These are phyloP conservation scores for Cryptococcus sp. DNA, from an alignment of 1,284 basidiomycete species.

Conservation along the genomic window DNA sequence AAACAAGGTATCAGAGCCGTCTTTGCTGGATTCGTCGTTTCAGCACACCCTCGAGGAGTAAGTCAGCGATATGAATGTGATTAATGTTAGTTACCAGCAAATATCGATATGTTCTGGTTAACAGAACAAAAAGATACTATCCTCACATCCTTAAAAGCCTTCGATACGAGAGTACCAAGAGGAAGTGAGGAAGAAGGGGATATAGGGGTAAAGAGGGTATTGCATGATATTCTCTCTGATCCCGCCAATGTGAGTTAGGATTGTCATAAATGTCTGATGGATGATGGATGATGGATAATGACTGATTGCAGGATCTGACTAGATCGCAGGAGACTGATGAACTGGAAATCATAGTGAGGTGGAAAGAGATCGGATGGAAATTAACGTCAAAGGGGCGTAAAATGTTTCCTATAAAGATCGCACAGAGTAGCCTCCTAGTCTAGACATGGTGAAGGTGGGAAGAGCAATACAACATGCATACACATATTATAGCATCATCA, in stretches of 20 bases:
- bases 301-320: no score
- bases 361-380: background rate
- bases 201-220: no score
- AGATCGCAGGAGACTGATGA: background rate
- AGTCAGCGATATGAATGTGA: background rate
- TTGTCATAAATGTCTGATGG: no score
- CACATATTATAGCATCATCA: background rate
- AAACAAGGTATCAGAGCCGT: slow-evolving; percentile 2
- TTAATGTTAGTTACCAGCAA: background rate
- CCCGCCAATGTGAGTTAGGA: no score
- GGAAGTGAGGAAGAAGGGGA: no score
- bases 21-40: slow-evolving; percentile 6
- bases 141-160: slow-evolving; percentile 1
- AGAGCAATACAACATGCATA: background rate
- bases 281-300: no score
- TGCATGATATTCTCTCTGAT: no score
- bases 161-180: background rate
- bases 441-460: background rate
- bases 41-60: background rate
- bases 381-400: background rate
- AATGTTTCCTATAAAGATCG: background rate
- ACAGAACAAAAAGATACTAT: background rate
- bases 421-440: no score
- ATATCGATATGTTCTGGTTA: background rate
- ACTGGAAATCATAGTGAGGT: background rate